These are phyloP conservation scores for Calocybe cyanea DNA, from an alignment of 768 basidiomycete genomes.

Conservation along the genomic window DNA sequence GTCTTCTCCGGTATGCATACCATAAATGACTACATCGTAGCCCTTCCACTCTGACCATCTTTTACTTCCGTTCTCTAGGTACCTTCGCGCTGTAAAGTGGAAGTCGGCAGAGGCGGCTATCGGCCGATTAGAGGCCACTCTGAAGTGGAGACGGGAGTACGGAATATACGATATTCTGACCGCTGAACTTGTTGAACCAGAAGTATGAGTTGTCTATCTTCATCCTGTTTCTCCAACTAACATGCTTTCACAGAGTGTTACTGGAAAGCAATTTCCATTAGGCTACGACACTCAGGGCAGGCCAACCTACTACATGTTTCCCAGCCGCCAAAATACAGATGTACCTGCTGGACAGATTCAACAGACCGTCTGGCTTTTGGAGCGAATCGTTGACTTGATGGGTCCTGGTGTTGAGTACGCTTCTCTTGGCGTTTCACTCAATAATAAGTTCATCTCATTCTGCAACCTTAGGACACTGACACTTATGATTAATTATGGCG, in stretches of 20 bases:
- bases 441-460: not conserved
- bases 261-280: conserved; percentile 77
- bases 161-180: conserved; percentile 64
- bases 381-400: conserved; percentile 75
- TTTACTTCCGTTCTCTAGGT: conserved; percentile 35
- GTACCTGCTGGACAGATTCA: conserved; percentile 67
- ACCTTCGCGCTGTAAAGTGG: conserved; percentile 79
- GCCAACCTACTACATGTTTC: conserved; percentile 67
- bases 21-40: not conserved
- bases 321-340: conserved; percentile 74
- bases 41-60: not conserved
- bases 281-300: conserved; percentile 68
- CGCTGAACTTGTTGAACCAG: conserved; percentile 64
- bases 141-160: conserved; percentile 79
- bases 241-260: conserved; percentile 50
- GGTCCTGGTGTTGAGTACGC: conserved; percentile 77
- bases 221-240: conserved; percentile 2
- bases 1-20: conserved; percentile 55
- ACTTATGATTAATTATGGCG: conserved; percentile 76
- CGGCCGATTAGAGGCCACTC: conserved; percentile 63
- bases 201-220: conserved; percentile 40
- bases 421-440: not conserved
- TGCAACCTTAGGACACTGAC: conserved; percentile 62
- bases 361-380: conserved; percentile 72
- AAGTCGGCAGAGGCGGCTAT: conserved; percentile 53